A percentile compares a stretch with the other conserved stretches of the same genome.
phyloP scores from a whole-genome alignment of 257 asterid genomes.

The Mitragyna speciosa region DNA sequence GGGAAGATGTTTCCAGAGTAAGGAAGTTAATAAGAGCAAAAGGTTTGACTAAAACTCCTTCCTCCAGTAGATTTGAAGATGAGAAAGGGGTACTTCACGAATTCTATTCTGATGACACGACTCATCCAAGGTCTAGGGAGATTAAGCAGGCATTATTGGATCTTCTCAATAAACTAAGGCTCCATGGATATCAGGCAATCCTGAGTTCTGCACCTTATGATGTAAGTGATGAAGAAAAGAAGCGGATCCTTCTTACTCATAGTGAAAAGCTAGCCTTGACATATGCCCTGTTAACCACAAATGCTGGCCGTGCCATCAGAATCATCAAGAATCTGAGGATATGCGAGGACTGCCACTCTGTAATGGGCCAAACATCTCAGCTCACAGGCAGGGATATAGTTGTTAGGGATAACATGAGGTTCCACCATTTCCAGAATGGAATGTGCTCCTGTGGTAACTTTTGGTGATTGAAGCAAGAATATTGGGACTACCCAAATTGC shows the following conservation, averaged over 20 bases:
- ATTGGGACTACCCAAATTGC: not conserved
- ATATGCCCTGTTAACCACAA: slow-evolving; percentile 43
- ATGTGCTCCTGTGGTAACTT: slow-evolving; percentile 72
- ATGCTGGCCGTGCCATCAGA: slow-evolving; percentile 39
- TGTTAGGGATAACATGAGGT: slow-evolving; percentile 78
- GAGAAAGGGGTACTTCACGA: slow-evolving; percentile 61
- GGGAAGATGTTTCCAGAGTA: slow-evolving; percentile 63
- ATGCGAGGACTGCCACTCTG: slow-evolving; percentile 80
- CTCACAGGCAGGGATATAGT: slow-evolving; percentile 57
- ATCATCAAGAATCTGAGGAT: slow-evolving; percentile 79
- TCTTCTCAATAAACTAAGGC: slow-evolving; percentile 32
- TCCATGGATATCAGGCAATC: slow-evolving; percentile 56
- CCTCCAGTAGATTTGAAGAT: slow-evolving; percentile 75
- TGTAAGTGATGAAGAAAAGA: slow-evolving; percentile 63
- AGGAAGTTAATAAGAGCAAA: slow-evolving; percentile 50
- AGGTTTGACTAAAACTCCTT: slow-evolving; percentile 61
- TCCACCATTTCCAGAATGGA: slow-evolving; percentile 75
- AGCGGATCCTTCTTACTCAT: slow-evolving; percentile 55
- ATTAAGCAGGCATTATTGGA: slow-evolving; percentile 41
- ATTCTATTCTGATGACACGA: slow-evolving; percentile 63
- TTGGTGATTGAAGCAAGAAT: slow-evolving; percentile 46
- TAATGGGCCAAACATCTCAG: slow-evolving; percentile 61
- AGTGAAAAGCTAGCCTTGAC: slow-evolving; percentile 80
- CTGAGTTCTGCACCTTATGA: slow-evolving; percentile 57
- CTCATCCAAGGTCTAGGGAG: slow-evolving; percentile 51